Evolutionary conservation across 345 rosid genomes (phyloP).

Genomic region (Microcos paniculata): DNA sequence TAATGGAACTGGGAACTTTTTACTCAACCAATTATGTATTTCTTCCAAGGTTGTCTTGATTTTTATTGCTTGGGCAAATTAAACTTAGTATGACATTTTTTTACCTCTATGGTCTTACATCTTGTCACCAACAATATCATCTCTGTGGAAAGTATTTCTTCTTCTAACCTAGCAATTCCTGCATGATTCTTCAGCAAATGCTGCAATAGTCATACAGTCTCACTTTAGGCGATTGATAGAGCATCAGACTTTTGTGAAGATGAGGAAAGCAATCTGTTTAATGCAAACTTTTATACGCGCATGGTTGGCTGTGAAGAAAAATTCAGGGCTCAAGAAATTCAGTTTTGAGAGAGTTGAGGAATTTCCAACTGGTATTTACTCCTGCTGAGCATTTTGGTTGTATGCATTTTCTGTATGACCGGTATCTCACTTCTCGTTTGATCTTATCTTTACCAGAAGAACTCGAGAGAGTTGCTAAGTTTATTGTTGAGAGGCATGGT

Average conservation of each 20-base stretch:
- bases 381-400: slow-evolving; percentile 3
- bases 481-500: slow-evolving; percentile 49
- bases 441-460: slow-evolving; percentile 17
- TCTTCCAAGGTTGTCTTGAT: not conserved
- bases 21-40: slow-evolving; percentile 1
- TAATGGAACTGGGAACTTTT: not conserved
- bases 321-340: slow-evolving; percentile 19
- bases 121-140: not conserved
- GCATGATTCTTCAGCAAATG: slow-evolving; percentile 43
- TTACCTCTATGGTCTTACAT: not conserved
- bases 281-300: slow-evolving; percentile 55
- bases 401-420: not conserved
- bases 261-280: slow-evolving; percentile 35
- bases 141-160: not conserved
- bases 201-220: slow-evolving; percentile 68
- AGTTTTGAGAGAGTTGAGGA: slow-evolving; percentile 22
- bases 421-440: not conserved
- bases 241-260: slow-evolving; percentile 47
- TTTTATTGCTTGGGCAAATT: not conserved
- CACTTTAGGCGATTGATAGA: slow-evolving; percentile 46
- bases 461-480: slow-evolving; percentile 32
- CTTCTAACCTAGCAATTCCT: slow-evolving; percentile 14
- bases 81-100: not conserved
- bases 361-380: slow-evolving; percentile 34
- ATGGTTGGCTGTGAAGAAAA: slow-evolving; percentile 57